Conservation (phyloP, 2,329 filamentous ascomycete genomes). For the Rhexocercosporidium sp. region DNA sequence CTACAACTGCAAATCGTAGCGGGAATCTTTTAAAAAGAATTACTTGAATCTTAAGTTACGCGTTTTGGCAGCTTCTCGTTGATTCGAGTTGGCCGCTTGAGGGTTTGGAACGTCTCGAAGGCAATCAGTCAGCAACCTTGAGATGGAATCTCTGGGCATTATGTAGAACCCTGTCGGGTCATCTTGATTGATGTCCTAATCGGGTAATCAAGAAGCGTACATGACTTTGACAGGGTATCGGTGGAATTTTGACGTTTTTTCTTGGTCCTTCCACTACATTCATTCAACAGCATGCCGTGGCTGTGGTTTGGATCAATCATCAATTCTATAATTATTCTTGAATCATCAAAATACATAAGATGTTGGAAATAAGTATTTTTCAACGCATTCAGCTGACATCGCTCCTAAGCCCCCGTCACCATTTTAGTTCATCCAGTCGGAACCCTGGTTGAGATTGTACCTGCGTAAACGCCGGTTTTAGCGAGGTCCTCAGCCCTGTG, state of each 20-base stretch:
- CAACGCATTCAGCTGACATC: background rate
- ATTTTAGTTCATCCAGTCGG: background rate
- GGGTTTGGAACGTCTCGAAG: background rate
- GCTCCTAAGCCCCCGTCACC: background rate
- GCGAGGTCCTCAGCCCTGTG: background rate
- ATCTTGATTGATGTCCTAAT: background rate
- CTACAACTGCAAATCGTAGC: background rate
- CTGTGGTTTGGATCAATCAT: background rate
- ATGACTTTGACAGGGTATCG: background rate
- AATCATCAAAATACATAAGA: background rate
- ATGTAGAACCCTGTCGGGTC: too few relatives aligned
- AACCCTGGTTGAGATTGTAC: background rate
- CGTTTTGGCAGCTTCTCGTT: background rate
- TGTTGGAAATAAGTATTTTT: background rate
- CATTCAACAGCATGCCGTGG: background rate
- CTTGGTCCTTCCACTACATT: background rate
- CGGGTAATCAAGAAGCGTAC: background rate
- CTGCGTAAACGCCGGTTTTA: constrained; percentile 22
- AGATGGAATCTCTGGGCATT: too few relatives aligned
- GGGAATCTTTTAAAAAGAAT: background rate
- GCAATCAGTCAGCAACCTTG: too few relatives aligned
- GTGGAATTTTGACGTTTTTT: background rate
- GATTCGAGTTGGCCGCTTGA: background rate
- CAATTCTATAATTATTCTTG: background rate
- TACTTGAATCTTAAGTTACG: background rate